Base-by-base conservation (phyloP, 163 green algal species). In the Chlamydomonas reinhardtii region DNA sequence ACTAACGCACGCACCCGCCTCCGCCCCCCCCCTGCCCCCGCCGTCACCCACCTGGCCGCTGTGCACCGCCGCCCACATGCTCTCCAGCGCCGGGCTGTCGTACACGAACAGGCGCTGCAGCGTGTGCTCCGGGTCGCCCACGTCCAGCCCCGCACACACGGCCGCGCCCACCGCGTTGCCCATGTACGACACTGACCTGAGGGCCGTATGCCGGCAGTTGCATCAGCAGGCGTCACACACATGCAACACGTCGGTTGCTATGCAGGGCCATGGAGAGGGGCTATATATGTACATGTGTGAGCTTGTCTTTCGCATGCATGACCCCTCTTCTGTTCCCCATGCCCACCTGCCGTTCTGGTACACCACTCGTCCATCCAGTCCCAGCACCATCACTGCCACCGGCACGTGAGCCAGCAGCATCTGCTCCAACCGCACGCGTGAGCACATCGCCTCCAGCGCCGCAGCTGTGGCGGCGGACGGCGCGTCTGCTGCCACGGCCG, bases 301-400 rank as follows among this genome's bases (percentile, higher is more conserved):
- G n/a, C n/a, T n/a, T n/a, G 39, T 8, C 39, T 5, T 48, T 48
- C 39, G 5, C 8, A 48, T 48, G 5, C 39, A 48, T 48, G 39
- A 8, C 5, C 39, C 39, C 39, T 5, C 8, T 48, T 14, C 5
- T 5, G 39, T 48, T 48, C 48, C 39, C 39, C 48, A 14, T 12
- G 29, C 27, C 29, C 27, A 85, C 79, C 79, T 77, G 14, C 80
- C 80, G 35, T 86, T 86, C 80, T 86, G 80, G 56, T 66, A 79
- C 3, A 73, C 1, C 3, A 86, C 70, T 27, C 69, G 22, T 5
- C 80, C 80, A 29, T 79, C 70, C 56, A 86, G 17, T 0, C 56
- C 6, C 0, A 86, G 24, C 16, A 86, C 56, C 22, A 71, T 86
- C 27, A 86, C 29, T 1, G 70, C 80, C 16, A 65, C 24, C 0